Evolutionary conservation across 768 basidiomycete species (phyloP), one percentile per base, ranked within the genome.

Genomic region (Pleurotus tuoliensis): DNA sequence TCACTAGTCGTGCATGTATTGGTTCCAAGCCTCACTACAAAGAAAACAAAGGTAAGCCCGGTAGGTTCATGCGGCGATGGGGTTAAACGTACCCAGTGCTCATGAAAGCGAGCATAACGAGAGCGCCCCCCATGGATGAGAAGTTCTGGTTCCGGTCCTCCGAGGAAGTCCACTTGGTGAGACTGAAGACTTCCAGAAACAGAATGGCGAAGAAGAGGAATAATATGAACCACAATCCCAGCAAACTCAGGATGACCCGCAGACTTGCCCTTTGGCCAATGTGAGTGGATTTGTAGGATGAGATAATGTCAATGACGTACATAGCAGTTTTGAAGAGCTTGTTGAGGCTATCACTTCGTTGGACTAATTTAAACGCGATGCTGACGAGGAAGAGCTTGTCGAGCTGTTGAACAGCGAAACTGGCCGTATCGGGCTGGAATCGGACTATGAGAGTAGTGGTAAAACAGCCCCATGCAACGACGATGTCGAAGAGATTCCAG

Each of bases 1-100:
- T 65, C 67, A 94, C 92, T 85, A 96, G 71, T 98, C 92, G 67
- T 98, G 95, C 96, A 98, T 98, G 68, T 88, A 97, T 63, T 88
- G 85, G 67, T 98, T 98, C 96, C 96, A 98, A 0, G 87, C 92
- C 69, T 98, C 95, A 7, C 94, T 94, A 61, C 5, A 61, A 52
- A 15, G 15, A 25, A 61, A 56, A 52, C 4, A 43, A 62, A 38
- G 66, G 46, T 51, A 51, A 40, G 30, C 30, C 30, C 44, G 25
- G 48, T 5, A 57, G 20, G 47, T 40, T 45, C 37, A 44, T 9
- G 24, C 18, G 44, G 48, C 16, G 38, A 34, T 30, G 58, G 22
- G 18, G 61, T 15, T 13, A 73, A 83, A 61, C 48, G 22, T 67
- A 95, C 94, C 94, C 95, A 30, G 91, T 90, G 58, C 88, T 94